These are phyloP conservation scores for Lachnellula hyalina DNA, from an alignment of 2,329 filamentous ascomycete genomes.

Conservation along the genomic window DNA sequence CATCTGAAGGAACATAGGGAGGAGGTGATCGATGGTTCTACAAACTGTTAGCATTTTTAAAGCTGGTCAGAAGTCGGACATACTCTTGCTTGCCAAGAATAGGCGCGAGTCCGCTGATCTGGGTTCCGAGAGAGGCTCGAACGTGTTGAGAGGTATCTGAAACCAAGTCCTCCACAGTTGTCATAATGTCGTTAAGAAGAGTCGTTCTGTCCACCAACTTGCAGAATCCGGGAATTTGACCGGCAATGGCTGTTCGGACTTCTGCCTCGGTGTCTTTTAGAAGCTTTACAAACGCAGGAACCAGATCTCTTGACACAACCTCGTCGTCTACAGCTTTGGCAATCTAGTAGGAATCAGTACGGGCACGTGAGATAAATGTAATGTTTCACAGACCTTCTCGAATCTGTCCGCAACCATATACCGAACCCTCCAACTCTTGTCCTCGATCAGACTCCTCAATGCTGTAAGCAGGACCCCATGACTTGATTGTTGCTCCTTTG, in stretches of 20 bases:
- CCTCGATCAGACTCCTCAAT: constrained; percentile 88
- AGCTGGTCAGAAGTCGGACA: constrained; percentile 32
- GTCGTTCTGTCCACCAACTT: constrained; percentile 79
- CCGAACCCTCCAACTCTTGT: constrained; percentile 98
- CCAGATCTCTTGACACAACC: constrained; percentile 86
- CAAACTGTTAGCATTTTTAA: constrained; percentile 22
- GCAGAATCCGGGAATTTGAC: constrained; percentile 96
- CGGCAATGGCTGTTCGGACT: constrained; percentile 92
- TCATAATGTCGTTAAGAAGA: constrained; percentile 93
- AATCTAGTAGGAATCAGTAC: constrained; percentile 53
- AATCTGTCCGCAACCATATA: constrained; percentile 99
- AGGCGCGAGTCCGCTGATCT: constrained; percentile 93
- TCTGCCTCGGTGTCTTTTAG: constrained; percentile 97
- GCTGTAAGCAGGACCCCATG: constrained; percentile 90
- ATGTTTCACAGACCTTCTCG: constrained; percentile 67
- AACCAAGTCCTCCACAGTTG: constrained; percentile 90
- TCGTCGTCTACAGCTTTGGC: constrained; percentile 98
- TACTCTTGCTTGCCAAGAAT: constrained; percentile 98
- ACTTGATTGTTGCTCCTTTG: constrained; percentile 95
- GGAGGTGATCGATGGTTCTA: constrained; percentile 90
- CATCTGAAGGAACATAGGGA: constrained; percentile 99
- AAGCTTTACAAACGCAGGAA: constrained; percentile 94
- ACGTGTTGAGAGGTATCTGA: constrained; percentile 97
- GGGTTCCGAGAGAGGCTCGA: constrained; percentile 86
- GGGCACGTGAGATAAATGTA: not conserved